Evolutionary conservation across 306 rosid genomes (phyloP), one percentile per base, ranked within the genome.

Genomic region (Glycyrrhiza uralensis): DNA sequence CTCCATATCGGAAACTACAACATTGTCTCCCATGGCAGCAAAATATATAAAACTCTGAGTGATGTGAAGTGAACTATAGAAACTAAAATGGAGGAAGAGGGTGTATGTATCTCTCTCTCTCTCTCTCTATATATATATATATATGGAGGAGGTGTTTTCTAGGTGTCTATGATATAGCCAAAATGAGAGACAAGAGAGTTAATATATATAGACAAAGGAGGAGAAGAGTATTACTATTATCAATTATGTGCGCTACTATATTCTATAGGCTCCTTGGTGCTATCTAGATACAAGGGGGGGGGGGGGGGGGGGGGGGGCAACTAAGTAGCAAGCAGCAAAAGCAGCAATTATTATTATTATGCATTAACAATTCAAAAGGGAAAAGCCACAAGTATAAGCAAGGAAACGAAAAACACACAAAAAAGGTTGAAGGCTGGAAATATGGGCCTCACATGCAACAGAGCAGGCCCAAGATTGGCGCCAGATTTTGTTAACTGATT

Each of bases 1-100:
- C 41, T 94, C 83, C 83, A 91, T 81, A 38, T 74, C 88, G 32
- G 97, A 86, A 66, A 91, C 91, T 19, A 88, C 91, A 74, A 85
- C 87, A 55, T 91, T 82, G 62, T 94, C 90, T 69, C 90, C 92
- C 71, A 74, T 84, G 13, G 75, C n/a, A n/a, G n/a, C n/a, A n/a
- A n/a, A n/a, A n/a, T n/a, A n/a, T n/a, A n/a, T n/a, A n/a, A n/a
- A n/a, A n/a, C n/a, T n/a, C 60, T 15, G 1, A 30, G 38, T 59
- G 51, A 33, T 12, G 7, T 3, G 14, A 36, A 38, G 30, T 14
- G 4, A 62, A 33, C 18, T 28, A 36, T 28, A 30, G 60, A 80
- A 33, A 26, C 9, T 39, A 65, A n/a, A 42, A 46, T 35, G 71
- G 50, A 51, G 61, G 47, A 69, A 73, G 64, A 49, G 50, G 20